Percentiles rank a stretch among this genome's conserved stretches.
Conservation (phyloP, 176 grass and related monocot genomes). For the barley (Hordeum vulgare) region MorexV3_pseudomolecules_assembly NC_058521.1:339249544-339250043, state of each 20-base stretch:
- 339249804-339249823: slow-evolving; percentile 11
- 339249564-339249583: too few relatives aligned
- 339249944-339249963: background rate
- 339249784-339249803: slow-evolving; percentile 8
- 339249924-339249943: background rate
- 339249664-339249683: too few relatives aligned
- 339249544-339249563: too few relatives aligned
- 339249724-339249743: background rate
- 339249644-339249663: too few relatives aligned
- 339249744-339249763: background rate
- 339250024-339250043: background rate
- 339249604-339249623: too few relatives aligned
- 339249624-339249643: too few relatives aligned
- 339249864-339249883: background rate
- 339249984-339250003: background rate
- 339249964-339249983: background rate
- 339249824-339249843: slow-evolving; percentile 4
- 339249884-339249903: background rate
- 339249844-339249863: background rate
- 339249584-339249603: too few relatives aligned
- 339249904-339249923: background rate
- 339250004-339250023: slow-evolving; percentile 5
- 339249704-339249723: background rate
- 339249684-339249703: too few relatives aligned
- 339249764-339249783: background rate